Evolutionary conservation across 768 basidiomycete genomes (phyloP).

Genomic region (Tulasnella sp.): DNA sequence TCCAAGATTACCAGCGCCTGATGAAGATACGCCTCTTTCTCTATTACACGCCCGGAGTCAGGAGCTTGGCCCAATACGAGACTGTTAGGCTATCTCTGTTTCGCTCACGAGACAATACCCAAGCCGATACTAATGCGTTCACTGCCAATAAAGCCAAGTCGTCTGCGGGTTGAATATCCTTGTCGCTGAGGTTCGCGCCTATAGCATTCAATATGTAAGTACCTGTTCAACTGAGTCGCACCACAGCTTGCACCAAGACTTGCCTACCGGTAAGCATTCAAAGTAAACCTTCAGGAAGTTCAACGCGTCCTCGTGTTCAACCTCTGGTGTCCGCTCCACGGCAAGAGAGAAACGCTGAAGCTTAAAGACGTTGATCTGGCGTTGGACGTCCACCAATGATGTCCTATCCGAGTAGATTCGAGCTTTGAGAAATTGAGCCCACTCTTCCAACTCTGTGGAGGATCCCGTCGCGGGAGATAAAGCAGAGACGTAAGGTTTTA

Average conservation of each 20-base stretch:
- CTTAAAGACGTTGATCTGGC: constrained; percentile 65
- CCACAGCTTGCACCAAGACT: not conserved
- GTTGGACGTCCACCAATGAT: constrained; percentile 38
- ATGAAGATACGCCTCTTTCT: constrained; percentile 47
- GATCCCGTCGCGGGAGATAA: constrained; percentile 22
- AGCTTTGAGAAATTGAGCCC: constrained; percentile 42
- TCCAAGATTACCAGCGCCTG: constrained; percentile 58
- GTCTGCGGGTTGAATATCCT: constrained; percentile 81
- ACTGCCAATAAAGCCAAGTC: constrained; percentile 70
- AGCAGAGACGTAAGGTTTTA: constrained; percentile 47
- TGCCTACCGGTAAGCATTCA: constrained; percentile 49
- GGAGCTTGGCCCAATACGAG: not conserved
- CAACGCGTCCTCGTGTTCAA: constrained; percentile 42
- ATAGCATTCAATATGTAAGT: not conserved
- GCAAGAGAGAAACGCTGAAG: constrained; percentile 51
- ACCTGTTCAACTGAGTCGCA: not conserved
- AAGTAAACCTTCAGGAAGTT: constrained; percentile 53
- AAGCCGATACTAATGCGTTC: constrained; percentile 42
- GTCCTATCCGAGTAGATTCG: not conserved
- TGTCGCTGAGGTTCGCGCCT: constrained; percentile 48
- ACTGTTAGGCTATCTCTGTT: no score
- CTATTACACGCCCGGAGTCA: constrained; percentile 11
- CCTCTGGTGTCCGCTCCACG: constrained; percentile 42
- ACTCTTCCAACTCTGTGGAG: constrained; percentile 32
- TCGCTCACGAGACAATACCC: constrained; percentile 20